phyloP scores from a whole-genome alignment of 306 rosid genomes.

The Vigna reflexopilosa region DNA sequence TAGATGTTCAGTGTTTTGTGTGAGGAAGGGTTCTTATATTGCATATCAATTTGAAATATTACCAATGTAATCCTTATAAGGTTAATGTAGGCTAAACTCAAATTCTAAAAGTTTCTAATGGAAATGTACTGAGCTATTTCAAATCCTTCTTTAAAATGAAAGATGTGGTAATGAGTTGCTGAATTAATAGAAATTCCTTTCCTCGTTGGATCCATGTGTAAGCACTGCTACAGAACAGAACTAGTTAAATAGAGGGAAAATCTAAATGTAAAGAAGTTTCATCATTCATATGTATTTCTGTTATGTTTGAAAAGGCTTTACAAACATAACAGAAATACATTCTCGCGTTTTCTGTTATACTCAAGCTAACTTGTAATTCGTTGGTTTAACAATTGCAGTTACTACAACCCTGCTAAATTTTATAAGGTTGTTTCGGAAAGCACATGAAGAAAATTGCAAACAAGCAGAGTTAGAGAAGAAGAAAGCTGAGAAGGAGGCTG shows the following conservation, averaged over 20 bases:
- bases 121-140: neutral
- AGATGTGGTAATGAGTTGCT: constrained; percentile 2
- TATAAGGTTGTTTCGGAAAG: constrained; percentile 86
- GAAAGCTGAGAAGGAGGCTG: constrained; percentile 89
- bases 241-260: constrained; percentile 16
- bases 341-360: constrained; percentile 22
- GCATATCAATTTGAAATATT: neutral
- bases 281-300: constrained; percentile 30
- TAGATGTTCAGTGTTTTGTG: neutral
- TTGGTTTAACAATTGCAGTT: constrained; percentile 70
- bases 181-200: constrained; percentile 10
- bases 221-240: constrained; percentile 14
- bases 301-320: constrained; percentile 15
- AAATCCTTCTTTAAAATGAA: constrained; percentile 17
- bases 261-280: constrained; percentile 32
- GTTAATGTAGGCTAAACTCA: neutral
- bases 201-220: constrained; percentile 5
- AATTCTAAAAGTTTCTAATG: neutral
- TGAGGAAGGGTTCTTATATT: neutral
- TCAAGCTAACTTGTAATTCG: constrained; percentile 42
- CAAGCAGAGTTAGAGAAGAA: constrained; percentile 94
- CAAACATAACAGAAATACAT: neutral
- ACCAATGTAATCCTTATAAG: neutral
- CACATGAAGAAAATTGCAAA: constrained; percentile 90
- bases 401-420: constrained; percentile 82